Conservation (phyloP, 352 stramenopile species). For the Hyaloperonospora brassicae region DNA sequence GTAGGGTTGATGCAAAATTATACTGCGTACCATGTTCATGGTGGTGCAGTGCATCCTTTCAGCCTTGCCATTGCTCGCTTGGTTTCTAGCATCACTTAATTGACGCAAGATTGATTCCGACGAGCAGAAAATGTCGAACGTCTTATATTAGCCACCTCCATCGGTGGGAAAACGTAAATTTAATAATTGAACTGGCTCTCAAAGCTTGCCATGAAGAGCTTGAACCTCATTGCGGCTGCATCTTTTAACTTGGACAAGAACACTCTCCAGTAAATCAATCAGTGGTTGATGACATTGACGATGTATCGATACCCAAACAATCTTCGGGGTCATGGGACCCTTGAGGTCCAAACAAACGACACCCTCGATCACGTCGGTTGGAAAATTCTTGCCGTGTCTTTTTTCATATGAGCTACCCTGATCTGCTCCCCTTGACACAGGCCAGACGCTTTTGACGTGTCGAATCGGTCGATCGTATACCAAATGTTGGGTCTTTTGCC, state of each 20-base stretch:
- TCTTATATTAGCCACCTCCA: too few species aligned
- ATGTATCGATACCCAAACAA: not conserved
- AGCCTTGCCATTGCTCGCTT: not conserved
- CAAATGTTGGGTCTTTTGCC: too few species aligned
- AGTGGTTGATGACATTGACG: not conserved
- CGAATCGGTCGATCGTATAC: too few species aligned
- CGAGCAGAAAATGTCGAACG: too few species aligned
- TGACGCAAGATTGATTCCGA: not conserved
- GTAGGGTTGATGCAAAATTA: too few species aligned
- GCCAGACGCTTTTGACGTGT: too few species aligned
- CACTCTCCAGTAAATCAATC: not conserved
- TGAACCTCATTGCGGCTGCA: not conserved
- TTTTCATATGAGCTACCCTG: too few species aligned
- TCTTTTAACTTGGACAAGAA: not conserved
- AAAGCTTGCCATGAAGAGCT: not conserved
- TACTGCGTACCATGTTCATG: conserved; percentile 22
- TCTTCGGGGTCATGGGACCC: not conserved
- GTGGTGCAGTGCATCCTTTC: not conserved
- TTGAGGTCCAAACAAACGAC: not conserved
- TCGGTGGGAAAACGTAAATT: not conserved
- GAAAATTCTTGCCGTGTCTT: not conserved
- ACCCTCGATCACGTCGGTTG: too few species aligned
- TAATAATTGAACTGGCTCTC: not conserved
- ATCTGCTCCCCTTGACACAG: too few species aligned
- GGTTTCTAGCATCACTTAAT: not conserved